These are phyloP conservation scores for Pseudoscleropodium purum DNA, from an alignment of 225 moss, liverwort and hornwort genomes.

Conservation along the genomic window DNA sequence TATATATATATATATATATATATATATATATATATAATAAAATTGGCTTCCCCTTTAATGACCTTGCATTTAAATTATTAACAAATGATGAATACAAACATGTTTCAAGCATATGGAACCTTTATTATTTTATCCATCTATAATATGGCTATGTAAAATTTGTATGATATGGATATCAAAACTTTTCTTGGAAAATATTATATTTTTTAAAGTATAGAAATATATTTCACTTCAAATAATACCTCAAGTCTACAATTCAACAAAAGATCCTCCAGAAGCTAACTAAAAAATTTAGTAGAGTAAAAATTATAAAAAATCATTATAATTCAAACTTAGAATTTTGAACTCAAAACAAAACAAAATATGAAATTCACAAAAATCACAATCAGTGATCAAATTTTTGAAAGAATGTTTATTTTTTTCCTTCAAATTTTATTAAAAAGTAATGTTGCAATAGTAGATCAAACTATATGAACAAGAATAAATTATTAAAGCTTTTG, in stretches of 20 bases:
- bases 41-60: no score
- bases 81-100: background rate
- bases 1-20: no score
- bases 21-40: no score
- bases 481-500: background rate
- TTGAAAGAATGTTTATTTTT: background rate
- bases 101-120: no score
- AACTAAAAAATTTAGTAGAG: no score
- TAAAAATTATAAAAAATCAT: no score
- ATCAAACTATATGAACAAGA: background rate
- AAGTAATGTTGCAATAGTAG: background rate
- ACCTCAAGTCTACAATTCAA: background rate
- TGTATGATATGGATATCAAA: background rate
- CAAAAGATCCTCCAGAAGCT: background rate
- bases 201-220: background rate
- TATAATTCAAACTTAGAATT: background rate
- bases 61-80: no score
- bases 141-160: background rate
- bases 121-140: background rate
- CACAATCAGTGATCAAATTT: background rate
- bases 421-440: background rate
- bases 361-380: background rate
- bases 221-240: background rate
- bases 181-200: accelerated
- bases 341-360: background rate